Base-by-base conservation (phyloP, 2,329 filamentous ascomycete genomes). In the Neonectria magnoliae region DNA sequence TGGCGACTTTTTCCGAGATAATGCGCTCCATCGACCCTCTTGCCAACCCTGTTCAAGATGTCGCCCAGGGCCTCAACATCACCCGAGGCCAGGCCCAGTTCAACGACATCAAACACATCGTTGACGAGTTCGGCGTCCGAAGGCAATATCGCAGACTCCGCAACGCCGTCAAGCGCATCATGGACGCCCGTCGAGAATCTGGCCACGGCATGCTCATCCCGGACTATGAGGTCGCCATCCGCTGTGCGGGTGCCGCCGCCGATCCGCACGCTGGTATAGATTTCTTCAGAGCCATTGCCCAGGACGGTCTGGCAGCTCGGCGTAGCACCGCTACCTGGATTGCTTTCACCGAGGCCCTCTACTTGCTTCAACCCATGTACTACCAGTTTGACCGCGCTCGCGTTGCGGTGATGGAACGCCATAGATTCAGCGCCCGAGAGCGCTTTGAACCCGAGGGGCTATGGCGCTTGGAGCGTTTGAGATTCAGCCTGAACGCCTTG, bases 1-100 rank as follows among this genome's bases (percentile, higher is more conserved):
- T 82, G 2, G 80, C 84, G 1, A 84, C 84, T 1, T 89, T 93
- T 72, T 87, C 88, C 1, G 88, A 91, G 67, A 84, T 91, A 10
- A 76, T 94, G 31, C 83, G 84, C 36, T 81, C 84, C 5, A 77
- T 94, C 9, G 88, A 92, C 62, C 90, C 91, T 0, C 71, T 85
- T 5, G 72, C 77, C 22, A 77, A 88, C 18, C 74, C 78, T 20
- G 76, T 84, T 13, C 74, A 87, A 20, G 89, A 90, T 73, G 75
- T 82, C 4, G 78, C 79, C 11, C 73, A 83, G 38, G 79, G 81
- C 16, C 65, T 83, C 18, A 67, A 73, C 16, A 76, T 86, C 56
- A 69, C 77, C 4, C 61, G 70, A 14, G 83, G 76, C 69, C 84
- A 80, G 72, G 79, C 76, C 7, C 75, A 81, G 31, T 76, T 78